Evolutionary conservation across 139 green algal species (phyloP), one percentile per base, ranked within the genome.

Genomic region (Coelastrella sp.): DNA sequence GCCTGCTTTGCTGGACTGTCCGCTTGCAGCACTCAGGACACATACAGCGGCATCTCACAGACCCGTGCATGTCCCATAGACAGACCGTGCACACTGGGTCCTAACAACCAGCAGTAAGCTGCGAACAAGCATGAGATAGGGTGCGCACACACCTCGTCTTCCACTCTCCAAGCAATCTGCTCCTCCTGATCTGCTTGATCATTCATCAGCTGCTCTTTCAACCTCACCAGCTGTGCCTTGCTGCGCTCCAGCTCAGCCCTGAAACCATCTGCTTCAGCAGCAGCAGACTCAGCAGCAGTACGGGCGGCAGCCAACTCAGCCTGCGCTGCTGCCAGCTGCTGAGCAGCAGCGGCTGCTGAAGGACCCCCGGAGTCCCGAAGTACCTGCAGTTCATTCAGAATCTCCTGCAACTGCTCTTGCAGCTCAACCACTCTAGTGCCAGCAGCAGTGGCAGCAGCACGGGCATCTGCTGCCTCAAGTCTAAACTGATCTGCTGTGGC

Each of bases 131-230:
- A 32, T 20, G 14, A 17, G 74, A n/a, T 59, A 58, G 0, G 3
- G 74, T 19, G 17, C n/a, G n/a, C 16, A 7, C 74, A 57, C 64
- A 90, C 86, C 86, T 91, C 87, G 10, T 54, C 87, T 75, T 86
- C 78, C 56, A 91, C 66, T 20, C 87, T 66, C 87, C 87, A 91
- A 3, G 61, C 87, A 54, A 91, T 47, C 66, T 74, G 54, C 32
- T 86, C 77, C 78, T 91, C 87, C 78, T 82, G 78, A 71, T 91
- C 87, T 5, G 86, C 87, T 78, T 87, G 77, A 4, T 86, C 87
- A 47, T 73, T 65, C 87, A 91, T 74, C 87, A 91, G 54, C 87
- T 91, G 87, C 87, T 91, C 87, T 65, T 91, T 91, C 64, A 91
- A 66, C 10, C 78, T 47, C 64, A 22, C 61, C 87, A 91, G 87